These are phyloP conservation scores for Pseudocercospora ulei DNA, from an alignment of 2,329 filamentous ascomycete species.

Conservation along the genomic window DNA sequence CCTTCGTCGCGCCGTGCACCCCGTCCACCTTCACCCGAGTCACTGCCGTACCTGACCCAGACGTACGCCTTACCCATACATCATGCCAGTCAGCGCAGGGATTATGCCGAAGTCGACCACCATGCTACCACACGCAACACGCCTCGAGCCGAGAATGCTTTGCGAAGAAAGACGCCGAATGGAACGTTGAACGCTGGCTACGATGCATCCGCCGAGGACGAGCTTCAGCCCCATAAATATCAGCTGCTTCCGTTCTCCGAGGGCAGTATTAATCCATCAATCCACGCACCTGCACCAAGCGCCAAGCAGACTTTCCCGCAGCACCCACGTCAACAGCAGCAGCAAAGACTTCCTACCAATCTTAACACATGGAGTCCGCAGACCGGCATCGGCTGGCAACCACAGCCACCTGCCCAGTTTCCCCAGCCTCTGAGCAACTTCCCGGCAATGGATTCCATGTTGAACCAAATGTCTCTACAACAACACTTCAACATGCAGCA, in stretches of 20 bases:
- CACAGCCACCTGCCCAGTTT: constrained; percentile 14
- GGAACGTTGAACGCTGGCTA: constrained; percentile 89
- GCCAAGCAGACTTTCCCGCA: constrained; percentile 29
- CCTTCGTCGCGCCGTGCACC: constrained; percentile 13
- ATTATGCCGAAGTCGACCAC: constrained; percentile 10
- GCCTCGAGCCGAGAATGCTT: constrained; percentile 55
- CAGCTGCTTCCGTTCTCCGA: constrained; percentile 59
- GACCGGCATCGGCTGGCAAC: constrained; percentile 12
- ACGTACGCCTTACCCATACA: constrained; percentile 32
- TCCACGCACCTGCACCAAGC: constrained; percentile 28
- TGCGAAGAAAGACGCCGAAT: constrained; percentile 84
- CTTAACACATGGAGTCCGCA: constrained; percentile 16
- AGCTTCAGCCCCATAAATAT: constrained; percentile 55
- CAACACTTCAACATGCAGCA: constrained; percentile 31
- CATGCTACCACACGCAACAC: constrained; percentile 28
- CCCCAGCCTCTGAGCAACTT: constrained; percentile 22
- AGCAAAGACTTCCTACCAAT: constrained; percentile 23
- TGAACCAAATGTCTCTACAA: constrained; percentile 48
- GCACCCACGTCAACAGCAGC: constrained; percentile 30
- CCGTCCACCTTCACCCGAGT: constrained; percentile 11
- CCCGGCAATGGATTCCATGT: constrained; percentile 51
- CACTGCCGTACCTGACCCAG: constrained; percentile 29
- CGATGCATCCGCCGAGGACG: constrained; percentile 54
- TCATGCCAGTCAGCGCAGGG: constrained; percentile 15
- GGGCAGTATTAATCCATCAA: constrained; percentile 25